Evolutionary conservation across 2,329 filamentous ascomycete species (phyloP), one percentile per base, ranked within the genome.

Genomic region (Drechslerella dactyloides): DNA sequence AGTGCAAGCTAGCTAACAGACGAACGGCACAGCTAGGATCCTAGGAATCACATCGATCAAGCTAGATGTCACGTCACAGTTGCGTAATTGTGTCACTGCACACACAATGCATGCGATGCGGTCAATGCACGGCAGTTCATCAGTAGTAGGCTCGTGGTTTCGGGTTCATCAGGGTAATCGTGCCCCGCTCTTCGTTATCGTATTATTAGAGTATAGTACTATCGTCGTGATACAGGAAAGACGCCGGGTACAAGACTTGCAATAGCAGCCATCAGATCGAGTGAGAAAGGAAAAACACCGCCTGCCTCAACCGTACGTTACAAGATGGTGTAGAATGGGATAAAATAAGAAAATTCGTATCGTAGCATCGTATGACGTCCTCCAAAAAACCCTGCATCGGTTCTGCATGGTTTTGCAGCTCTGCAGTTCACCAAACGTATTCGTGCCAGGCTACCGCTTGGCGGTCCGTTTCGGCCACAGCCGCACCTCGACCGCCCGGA

Each of bases 401-500:
- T n/a, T n/a, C n/a, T n/a, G n/a, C n/a, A n/a, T n/a, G n/a, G n/a
- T n/a, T n/a, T n/a, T n/a, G n/a, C n/a, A n/a, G n/a, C n/a, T n/a
- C n/a, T n/a, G n/a, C n/a, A n/a, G n/a, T n/a, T n/a, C n/a, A n/a
- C n/a, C n/a, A 27, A 40, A 11, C 27, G 17, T n/a, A 21, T n/a
- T 53, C 46, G 13, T 53, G n/a, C n/a, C n/a, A n/a, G n/a, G n/a
- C n/a, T n/a, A n/a, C n/a, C 51, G 27, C 4, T 19, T 21, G 11
- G 2, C 11, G 11, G 30, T 37, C 60, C 51, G 33, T 24, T 55
- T 60, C 21, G 55, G 68, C 60, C 55, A 64, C 11, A 55, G 50
- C 10, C 37, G 48, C 2, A 70, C 1, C n/a, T 50, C 27, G 50
- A 70, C 50, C 48, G 46, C 58, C 30, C 59, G 59, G 27, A 70